Conservation (phyloP, 306 rosid genomes). For the Begonia loranthoides region DNA sequence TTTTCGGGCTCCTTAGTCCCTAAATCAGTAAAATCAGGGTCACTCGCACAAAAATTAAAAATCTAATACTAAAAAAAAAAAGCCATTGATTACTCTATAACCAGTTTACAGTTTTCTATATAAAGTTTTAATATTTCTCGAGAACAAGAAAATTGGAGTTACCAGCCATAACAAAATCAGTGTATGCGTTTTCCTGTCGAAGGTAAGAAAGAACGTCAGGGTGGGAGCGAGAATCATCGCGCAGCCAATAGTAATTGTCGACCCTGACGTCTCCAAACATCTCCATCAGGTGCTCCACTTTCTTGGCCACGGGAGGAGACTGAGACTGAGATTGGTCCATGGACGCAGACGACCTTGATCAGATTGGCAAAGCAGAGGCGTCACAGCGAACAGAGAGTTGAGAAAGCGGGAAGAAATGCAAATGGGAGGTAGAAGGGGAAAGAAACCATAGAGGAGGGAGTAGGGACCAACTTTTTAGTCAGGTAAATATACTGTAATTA, state of each 20-base stretch:
- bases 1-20: slow-evolving; percentile 58
- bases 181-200: slow-evolving; percentile 48
- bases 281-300: slow-evolving; percentile 61
- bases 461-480: too few species aligned
- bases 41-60: not conserved
- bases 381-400: too few species aligned
- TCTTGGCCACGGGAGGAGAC: slow-evolving; percentile 62
- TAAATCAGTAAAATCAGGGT: slow-evolving; percentile 9
- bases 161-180: slow-evolving; percentile 60
- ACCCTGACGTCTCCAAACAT: slow-evolving; percentile 62
- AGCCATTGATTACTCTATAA: too few species aligned
- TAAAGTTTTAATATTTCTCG: too few species aligned
- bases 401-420: too few species aligned
- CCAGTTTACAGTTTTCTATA: too few species aligned
- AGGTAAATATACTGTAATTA: too few species aligned
- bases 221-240: slow-evolving; percentile 69
- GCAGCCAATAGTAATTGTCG: slow-evolving; percentile 83
- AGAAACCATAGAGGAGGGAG: too few species aligned
- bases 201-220: slow-evolving; percentile 54
- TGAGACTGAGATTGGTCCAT: not conserved
- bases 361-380: too few species aligned
- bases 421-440: too few species aligned
- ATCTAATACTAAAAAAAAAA: too few species aligned
- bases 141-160: not conserved
- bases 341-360: too few species aligned